These are phyloP conservation scores for Hansfordia pulvinata DNA, from an alignment of 2,329 filamentous ascomycete species.

Conservation along the genomic window DNA sequence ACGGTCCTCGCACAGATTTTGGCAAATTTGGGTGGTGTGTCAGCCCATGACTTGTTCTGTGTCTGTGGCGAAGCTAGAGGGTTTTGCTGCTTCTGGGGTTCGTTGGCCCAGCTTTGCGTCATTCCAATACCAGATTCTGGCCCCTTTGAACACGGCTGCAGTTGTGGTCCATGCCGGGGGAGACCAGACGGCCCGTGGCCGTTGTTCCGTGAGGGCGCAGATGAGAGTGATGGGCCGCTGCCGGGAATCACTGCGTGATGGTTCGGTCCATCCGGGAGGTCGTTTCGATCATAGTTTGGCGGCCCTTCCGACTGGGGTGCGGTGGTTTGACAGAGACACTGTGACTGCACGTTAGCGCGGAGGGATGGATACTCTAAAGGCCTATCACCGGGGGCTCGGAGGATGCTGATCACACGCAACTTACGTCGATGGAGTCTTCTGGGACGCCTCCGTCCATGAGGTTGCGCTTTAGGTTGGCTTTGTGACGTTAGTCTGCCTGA, in stretches of 20 bases:
- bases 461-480: constrained; percentile 32
- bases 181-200: too few species aligned
- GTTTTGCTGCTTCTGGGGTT: not conserved
- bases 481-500: constrained; percentile 6
- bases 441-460: constrained; percentile 34
- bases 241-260: not conserved
- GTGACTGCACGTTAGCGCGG: constrained; percentile 2
- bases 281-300: not conserved
- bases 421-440: constrained; percentile 30
- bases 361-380: constrained; percentile 3
- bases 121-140: not conserved
- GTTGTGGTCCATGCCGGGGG: too few species aligned
- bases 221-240: too few species aligned
- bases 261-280: not conserved
- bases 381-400: constrained; percentile 1
- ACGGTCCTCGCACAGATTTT: constrained; percentile 40
- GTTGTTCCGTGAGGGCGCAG: too few species aligned
- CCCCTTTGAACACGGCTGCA: too few species aligned
- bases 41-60: constrained; percentile 3
- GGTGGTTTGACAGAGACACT: not conserved
- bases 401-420: constrained; percentile 7
- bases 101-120: constrained; percentile 1
- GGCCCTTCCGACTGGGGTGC: not conserved
- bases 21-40: constrained; percentile 16
- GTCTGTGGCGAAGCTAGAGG: not conserved